Evolutionary conservation across 805 yeast species (phyloP).

Genomic region (Pichia deserticola): DNA sequence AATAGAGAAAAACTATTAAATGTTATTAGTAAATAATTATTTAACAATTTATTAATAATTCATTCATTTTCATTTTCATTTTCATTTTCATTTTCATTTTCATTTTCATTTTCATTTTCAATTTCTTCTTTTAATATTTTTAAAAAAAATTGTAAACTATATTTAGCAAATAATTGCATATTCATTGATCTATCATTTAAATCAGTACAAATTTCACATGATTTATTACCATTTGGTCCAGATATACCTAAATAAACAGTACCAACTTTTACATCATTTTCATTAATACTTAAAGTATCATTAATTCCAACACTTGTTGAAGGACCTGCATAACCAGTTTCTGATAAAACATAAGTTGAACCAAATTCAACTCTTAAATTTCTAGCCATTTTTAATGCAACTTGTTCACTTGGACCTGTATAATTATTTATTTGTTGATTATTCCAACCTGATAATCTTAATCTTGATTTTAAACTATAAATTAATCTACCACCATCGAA

Average conservation of each 20-base stretch:
- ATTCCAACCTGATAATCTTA: slow-evolving; percentile 74
- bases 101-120: too few species aligned
- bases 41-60: too few species aligned
- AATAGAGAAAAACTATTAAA: too few species aligned
- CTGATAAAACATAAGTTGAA: slow-evolving; percentile 73
- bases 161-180: slow-evolving; percentile 68
- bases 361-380: slow-evolving; percentile 76
- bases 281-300: slow-evolving; percentile 28
- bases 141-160: slow-evolving; percentile 33
- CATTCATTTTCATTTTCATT: too few species aligned
- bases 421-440: slow-evolving; percentile 60
- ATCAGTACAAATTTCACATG: slow-evolving; percentile 40
- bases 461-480: slow-evolving; percentile 66
- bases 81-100: too few species aligned
- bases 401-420: slow-evolving; percentile 76
- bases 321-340: slow-evolving; percentile 88
- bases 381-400: slow-evolving; percentile 69
- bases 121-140: background rate
- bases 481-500: slow-evolving; percentile 81
- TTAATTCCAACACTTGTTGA: slow-evolving; percentile 31
- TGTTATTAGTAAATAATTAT: too few species aligned
- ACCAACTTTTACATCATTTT: slow-evolving; percentile 41
- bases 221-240: slow-evolving; percentile 53
- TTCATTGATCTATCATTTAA: slow-evolving; percentile 49
- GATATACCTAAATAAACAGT: slow-evolving; percentile 64